Conservation (phyloP, 441 rosid genomes). For the Kokia cookei region DNA sequence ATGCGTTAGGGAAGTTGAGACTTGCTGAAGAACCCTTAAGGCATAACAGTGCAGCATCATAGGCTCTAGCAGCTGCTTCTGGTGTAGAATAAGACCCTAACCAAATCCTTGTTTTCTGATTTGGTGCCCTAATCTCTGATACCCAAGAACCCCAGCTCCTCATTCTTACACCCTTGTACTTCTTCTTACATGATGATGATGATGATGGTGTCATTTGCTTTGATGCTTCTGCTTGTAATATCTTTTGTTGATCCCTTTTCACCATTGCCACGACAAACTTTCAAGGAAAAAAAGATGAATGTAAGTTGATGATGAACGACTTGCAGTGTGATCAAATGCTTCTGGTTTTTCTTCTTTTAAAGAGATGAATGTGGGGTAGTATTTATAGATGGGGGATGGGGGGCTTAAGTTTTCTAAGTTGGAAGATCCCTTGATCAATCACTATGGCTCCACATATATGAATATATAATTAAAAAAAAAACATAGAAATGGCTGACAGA, state of each 20-base stretch:
- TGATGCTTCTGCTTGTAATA: slow-evolving; percentile 19
- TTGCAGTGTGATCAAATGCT: not conserved
- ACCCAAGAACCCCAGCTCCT: slow-evolving; percentile 99
- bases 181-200: slow-evolving; percentile 40
- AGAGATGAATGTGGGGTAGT: slow-evolving; percentile 22
- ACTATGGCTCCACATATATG: slow-evolving; percentile 24
- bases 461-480: slow-evolving; percentile 17
- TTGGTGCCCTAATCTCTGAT: slow-evolving; percentile 92
- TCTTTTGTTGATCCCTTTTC: slow-evolving; percentile 40
- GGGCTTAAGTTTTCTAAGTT: not conserved
- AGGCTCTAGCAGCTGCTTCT: slow-evolving; percentile 97
- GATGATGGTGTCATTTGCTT: slow-evolving; percentile 20
- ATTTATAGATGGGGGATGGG: slow-evolving; percentile 41
- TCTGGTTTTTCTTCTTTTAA: not conserved
- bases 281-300: not conserved
- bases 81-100: slow-evolving; percentile 90
- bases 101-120: slow-evolving; percentile 93
- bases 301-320: not conserved
- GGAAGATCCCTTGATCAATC: slow-evolving; percentile 31
- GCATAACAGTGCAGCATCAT: slow-evolving; percentile 89
- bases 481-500: slow-evolving; percentile 26
- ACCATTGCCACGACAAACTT: slow-evolving; percentile 22
- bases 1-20: slow-evolving; percentile 71
- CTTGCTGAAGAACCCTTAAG: slow-evolving; percentile 82
- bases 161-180: slow-evolving; percentile 94